Percentiles rank a stretch among this genome's conserved stretches.
These are phyloP conservation scores for Coemansia sp. DNA, from an alignment of 192 early-diverging fungal genomes.

Conservation along the genomic window DNA sequence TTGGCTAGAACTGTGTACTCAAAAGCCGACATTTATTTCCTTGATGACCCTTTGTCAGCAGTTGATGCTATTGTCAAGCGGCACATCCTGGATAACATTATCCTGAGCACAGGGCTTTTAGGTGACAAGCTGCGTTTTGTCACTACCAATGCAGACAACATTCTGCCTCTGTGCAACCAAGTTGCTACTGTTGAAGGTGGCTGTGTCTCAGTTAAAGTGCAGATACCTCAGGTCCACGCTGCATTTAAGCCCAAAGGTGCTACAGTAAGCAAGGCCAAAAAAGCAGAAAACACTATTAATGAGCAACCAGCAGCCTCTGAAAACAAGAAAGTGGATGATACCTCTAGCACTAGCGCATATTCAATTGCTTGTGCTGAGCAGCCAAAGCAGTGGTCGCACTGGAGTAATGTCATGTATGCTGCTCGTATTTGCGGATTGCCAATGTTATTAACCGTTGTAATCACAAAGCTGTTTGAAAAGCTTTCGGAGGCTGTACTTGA, in stretches of 20 bases:
- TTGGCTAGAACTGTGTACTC: conserved; percentile 67
- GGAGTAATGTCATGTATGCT: conserved; percentile 54
- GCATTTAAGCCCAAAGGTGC: conserved; percentile 6
- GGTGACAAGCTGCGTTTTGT: conserved; percentile 52
- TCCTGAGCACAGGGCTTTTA: conserved; percentile 54
- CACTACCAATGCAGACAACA: conserved; percentile 31
- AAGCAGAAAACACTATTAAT: not conserved
- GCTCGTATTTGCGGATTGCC: conserved; percentile 8
- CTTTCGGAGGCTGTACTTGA: not conserved
- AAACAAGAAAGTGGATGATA: not conserved
- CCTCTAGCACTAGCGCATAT: not conserved
- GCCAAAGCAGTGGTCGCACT: conserved; percentile 11
- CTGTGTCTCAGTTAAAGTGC: conserved; percentile 33
- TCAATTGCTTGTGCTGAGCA: not conserved
- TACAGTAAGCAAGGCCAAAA: conserved; percentile 13
- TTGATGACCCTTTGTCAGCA: conserved; percentile 74
- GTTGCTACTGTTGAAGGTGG: conserved; percentile 16
- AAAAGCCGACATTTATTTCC: conserved; percentile 63
- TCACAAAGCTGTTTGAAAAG: not conserved
- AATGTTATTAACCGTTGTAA: not conserved
- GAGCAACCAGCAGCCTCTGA: not conserved
- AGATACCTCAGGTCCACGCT: conserved; percentile 21
- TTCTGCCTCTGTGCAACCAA: conserved; percentile 32
- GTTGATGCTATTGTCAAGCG: conserved; percentile 65
- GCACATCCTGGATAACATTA: conserved; percentile 63